phyloP scores from a whole-genome alignment of 495 filamentous ascomycete species.

The Podospora comata region DNA sequence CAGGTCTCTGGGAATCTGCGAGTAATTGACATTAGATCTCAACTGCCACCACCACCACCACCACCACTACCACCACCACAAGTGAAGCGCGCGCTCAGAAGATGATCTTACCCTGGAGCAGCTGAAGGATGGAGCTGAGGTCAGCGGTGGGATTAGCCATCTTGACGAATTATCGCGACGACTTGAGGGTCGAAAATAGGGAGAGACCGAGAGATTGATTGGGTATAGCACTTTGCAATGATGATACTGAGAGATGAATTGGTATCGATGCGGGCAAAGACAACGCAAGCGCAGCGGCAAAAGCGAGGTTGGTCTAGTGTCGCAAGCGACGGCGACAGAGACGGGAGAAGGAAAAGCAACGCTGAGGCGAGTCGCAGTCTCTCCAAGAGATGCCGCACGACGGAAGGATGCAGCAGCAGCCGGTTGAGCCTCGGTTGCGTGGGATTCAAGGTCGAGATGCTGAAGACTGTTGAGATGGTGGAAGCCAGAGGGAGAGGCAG shows the following conservation, averaged over 20 bases:
- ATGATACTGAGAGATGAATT: background rate
- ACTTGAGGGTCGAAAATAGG: background rate
- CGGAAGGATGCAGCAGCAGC: background rate
- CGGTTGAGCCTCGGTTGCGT: background rate
- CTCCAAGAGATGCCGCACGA: background rate
- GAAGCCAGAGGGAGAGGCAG: background rate
- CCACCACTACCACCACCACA: too few species aligned
- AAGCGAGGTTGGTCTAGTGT: background rate
- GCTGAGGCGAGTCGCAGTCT: background rate
- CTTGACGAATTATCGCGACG: conserved; percentile 4
- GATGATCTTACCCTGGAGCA: conserved; percentile 22
- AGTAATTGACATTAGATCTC: background rate
- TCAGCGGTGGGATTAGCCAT: conserved; percentile 32
- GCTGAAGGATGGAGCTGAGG: conserved; percentile 32
- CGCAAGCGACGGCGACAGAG: background rate
- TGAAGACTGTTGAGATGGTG: background rate
- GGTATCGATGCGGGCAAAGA: background rate
- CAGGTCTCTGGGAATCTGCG: conserved; percentile 33
- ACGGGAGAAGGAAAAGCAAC: background rate
- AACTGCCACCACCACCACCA: background rate
- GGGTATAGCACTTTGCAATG: too few species aligned
- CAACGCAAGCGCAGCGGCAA: background rate
- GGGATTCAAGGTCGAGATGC: background rate
- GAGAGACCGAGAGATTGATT: background rate
- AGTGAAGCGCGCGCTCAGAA: background rate